Base-by-base conservation (phyloP, 2,329 filamentous ascomycete species). In the Talaromyces piceae region DNA sequence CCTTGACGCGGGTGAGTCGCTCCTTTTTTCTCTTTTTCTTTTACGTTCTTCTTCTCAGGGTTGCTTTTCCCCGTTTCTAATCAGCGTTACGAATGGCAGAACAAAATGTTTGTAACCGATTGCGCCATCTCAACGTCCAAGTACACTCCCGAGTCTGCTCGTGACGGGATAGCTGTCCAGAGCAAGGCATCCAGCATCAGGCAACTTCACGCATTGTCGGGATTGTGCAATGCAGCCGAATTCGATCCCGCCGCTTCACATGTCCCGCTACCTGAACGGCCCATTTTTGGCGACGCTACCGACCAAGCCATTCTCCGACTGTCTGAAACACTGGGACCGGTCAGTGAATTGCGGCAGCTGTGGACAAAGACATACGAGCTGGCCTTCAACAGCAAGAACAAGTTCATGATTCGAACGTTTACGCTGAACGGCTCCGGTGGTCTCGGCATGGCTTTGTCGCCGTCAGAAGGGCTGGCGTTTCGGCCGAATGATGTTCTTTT, bases 331-430 rank as follows among this genome's bases (percentile, higher is more conserved):
- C 73, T 90, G 44, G 78, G 78, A 0, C 71, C 79, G 0, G 80
- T 87, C 0, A 67, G 75, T 0, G 77, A 84, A 47, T 69, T 86
- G 4, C 78, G 82, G 6, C 73, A 75, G 12, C 73, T 77, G 56
- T 89, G 84, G 84, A 77, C 77, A 47, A 82, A 79, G 48, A 76
- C 79, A 2, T 89, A 82, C 58, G 81, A 86, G 49, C 72, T 88
- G 25, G 80, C 84, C 0, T 91, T 91, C 66, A 90, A 90, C 70
- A 88, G 84, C 69, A 88, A 88, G 73, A 90, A 89, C 70, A 91
- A 91, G 67, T 90, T 83, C 63, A 90, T 89, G 81, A 79, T 90
- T 50, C 77, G 81, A 28, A 77, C 83, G 0, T 78, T 84, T 45
- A 73, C 73, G 9, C 63, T 63, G 1, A 51, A 53, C 7, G 53